Evolutionary conservation across 83 land plant genomes (phyloP).

Genomic region (Picea engelmannii): DNA sequence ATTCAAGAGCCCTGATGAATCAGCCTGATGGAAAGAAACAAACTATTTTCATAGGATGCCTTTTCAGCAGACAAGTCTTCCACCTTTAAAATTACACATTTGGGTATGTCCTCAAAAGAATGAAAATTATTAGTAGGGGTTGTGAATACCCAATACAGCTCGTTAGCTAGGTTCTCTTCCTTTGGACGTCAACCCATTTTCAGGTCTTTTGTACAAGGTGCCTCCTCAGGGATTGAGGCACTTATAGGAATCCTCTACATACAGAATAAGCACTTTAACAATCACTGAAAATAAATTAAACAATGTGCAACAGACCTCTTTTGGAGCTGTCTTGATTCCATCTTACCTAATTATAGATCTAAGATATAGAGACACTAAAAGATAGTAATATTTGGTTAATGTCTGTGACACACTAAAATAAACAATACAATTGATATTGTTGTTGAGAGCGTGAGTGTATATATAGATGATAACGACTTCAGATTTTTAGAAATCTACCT

Average conservation of each 20-base stretch:
- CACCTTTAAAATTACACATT: neutral
- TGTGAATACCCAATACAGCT: conserved; percentile 8
- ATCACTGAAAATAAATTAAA: neutral
- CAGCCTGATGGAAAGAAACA: conserved; percentile 46
- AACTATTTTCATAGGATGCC: neutral
- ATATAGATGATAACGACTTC: too few species aligned
- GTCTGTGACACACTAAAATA: neutral
- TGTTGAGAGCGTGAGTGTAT: too few species aligned
- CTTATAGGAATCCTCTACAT: neutral
- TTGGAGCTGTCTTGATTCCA: neutral
- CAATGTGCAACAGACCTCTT: neutral
- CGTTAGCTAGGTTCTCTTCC: conserved; percentile 10
- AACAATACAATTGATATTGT: neutral
- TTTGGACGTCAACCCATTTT: neutral
- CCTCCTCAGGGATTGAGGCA: neutral
- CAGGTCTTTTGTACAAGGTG: conserved; percentile 5
- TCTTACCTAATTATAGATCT: neutral
- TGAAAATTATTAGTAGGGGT: neutral
- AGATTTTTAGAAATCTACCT: too few species aligned
- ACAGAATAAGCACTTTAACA: neutral
- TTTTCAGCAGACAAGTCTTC: neutral
- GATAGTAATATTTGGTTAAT: neutral
- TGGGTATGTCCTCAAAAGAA: neutral
- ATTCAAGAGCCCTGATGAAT: conserved; percentile 66
- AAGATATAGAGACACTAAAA: neutral